These are phyloP conservation scores for Xylaria scruposa DNA, from an alignment of 495 filamentous ascomycete species.

Conservation along the genomic window DNA sequence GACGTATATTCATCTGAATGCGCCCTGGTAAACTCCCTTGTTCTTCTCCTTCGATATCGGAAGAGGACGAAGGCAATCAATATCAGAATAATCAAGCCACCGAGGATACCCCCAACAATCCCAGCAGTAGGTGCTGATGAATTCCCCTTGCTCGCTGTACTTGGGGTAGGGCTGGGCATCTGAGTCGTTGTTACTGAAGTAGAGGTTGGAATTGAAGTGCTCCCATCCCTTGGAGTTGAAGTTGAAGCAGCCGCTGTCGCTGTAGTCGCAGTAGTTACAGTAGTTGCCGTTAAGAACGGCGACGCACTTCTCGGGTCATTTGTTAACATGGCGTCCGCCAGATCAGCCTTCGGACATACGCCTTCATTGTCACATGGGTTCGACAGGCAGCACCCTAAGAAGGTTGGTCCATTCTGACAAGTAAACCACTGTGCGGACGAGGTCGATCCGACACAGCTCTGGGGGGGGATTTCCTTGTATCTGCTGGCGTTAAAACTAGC, in stretches of 20 bases:
- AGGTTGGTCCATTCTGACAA: slow-evolving; percentile 36
- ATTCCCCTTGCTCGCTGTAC: not conserved
- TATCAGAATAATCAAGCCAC: slow-evolving; percentile 9
- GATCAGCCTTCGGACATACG: slow-evolving; percentile 28
- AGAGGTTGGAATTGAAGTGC: not conserved
- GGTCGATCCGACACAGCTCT: slow-evolving; percentile 26
- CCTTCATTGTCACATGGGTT: slow-evolving; percentile 36
- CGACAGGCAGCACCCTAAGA: slow-evolving; percentile 44
- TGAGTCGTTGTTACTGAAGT: not conserved
- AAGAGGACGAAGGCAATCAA: slow-evolving; percentile 23
- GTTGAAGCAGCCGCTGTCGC: not conserved
- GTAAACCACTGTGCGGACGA: slow-evolving; percentile 33
- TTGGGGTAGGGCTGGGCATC: not conserved
- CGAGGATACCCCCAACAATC: slow-evolving; percentile 29
- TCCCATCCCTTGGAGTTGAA: not conserved
- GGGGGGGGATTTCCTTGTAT: slow-evolving; percentile 32
- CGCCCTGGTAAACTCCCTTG: not conserved
- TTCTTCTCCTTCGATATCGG: slow-evolving; percentile 17
- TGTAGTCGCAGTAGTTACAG: not conserved
- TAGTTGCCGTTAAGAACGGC: slow-evolving; percentile 19
- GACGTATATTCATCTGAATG: not conserved
- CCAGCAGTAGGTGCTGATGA: slow-evolving; percentile 1
- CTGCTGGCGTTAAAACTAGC: slow-evolving; percentile 30
- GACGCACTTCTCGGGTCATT: slow-evolving; percentile 12
- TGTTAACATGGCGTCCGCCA: slow-evolving; percentile 27